These are phyloP conservation scores for Buddleja alternifolia DNA, from an alignment of 257 asterid species.

Conservation along the genomic window DNA sequence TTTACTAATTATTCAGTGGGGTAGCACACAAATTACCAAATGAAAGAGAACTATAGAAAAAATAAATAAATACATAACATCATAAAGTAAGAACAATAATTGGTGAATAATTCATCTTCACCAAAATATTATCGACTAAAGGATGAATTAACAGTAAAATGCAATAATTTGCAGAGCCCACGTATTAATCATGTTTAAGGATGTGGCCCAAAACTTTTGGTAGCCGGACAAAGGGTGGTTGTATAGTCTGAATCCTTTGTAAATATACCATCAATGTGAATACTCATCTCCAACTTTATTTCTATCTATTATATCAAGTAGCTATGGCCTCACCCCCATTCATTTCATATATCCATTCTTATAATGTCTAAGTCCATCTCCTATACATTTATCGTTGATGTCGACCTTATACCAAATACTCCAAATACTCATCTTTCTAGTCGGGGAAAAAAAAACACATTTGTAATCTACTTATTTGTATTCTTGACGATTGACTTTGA, in stretches of 20 bases:
- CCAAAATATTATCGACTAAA: background rate
- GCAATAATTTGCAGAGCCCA: background rate
- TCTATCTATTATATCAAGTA: background rate
- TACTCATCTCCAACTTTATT: background rate
- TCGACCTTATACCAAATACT: slow-evolving; percentile 25
- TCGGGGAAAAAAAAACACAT: too few species aligned
- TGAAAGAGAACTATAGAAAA: too few species aligned
- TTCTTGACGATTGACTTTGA: too few species aligned
- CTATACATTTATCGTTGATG: slow-evolving; percentile 16
- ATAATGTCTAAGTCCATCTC: slow-evolving; percentile 24
- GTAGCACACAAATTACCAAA: too few species aligned
- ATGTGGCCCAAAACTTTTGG: slow-evolving; percentile 25
- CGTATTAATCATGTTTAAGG: slow-evolving; percentile 12
- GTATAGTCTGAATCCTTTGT: slow-evolving; percentile 13
- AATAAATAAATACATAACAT: too few species aligned
- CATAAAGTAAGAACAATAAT: too few species aligned
- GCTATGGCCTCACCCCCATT: background rate
- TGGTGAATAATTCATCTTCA: too few species aligned
- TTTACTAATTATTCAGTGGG: too few species aligned
- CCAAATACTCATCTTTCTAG: background rate
- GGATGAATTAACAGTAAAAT: background rate
- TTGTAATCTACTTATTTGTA: too few species aligned
- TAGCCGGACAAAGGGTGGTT: slow-evolving; percentile 28
- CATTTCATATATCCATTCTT: slow-evolving; percentile 12
- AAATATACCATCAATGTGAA: background rate